Evolutionary conservation across 331 rosid species (phyloP).

Genomic region (Acacia pycnantha): DNA sequence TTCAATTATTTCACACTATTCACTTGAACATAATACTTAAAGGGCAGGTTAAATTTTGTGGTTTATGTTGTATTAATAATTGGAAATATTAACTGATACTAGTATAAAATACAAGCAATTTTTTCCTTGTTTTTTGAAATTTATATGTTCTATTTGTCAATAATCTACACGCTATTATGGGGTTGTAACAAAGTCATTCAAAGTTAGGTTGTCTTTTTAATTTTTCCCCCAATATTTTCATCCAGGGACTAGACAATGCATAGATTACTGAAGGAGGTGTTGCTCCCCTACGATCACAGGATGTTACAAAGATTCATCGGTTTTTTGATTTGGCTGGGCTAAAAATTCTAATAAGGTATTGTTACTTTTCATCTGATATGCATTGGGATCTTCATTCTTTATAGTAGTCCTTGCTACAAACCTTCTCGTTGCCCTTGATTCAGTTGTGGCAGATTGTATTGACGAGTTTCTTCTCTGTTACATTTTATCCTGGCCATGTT

Average conservation of each 20-base stretch:
- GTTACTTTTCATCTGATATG: slow-evolving; percentile 21
- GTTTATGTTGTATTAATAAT: not conserved
- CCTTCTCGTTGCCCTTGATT: no score
- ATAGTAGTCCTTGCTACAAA: no score
- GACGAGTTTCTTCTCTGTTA: slow-evolving; percentile 32
- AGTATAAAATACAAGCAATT: no score
- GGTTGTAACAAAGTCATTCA: not conserved
- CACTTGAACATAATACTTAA: not conserved
- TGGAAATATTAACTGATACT: not conserved
- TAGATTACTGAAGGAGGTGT: slow-evolving; percentile 99
- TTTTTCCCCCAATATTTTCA: no score
- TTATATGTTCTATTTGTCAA: no score
- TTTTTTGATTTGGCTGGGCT: slow-evolving; percentile 6
- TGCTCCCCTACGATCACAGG: slow-evolving; percentile 92
- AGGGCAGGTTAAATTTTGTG: not conserved
- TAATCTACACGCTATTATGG: no score
- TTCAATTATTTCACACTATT: slow-evolving; percentile 1
- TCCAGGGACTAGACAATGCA: slow-evolving; percentile 91
- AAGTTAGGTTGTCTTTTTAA: slow-evolving; percentile 37
- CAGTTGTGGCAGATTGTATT: no score
- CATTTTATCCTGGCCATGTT: no score
- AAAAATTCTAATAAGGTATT: no score
- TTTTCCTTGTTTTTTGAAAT: no score
- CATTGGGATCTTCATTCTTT: no score
- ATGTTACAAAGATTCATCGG: slow-evolving; percentile 97